Base-by-base conservation (phyloP, 148 eudicot species). In the Persicaria tinctoria region DNA sequence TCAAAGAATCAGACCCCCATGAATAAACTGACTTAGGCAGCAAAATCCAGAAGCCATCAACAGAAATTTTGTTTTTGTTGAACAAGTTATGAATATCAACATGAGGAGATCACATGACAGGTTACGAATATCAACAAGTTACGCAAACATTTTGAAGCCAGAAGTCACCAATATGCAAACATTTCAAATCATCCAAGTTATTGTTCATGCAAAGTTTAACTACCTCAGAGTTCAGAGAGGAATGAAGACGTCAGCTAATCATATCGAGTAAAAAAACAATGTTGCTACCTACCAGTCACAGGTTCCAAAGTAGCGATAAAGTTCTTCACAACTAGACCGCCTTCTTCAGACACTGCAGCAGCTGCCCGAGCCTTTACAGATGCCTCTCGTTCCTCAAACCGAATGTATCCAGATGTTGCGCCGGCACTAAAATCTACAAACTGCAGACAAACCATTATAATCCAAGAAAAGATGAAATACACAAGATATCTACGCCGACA, bases 291-390 rank as follows among this genome's bases (percentile, higher is more conserved):
- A 87, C 93, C 93, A 70, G 93, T 80, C 41, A 89, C 89, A 13
- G 89, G 91, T 60, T 89, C 89, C 79, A 89, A 79, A 54, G 74
- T 75, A 73, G 89, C 89, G 54, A 89, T 74, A 69, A 70, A 89
- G 76, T 89, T 87, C 72, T 85, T 83, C 78, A 88, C 83, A 49
- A 72, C 73, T 48, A 89, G 74, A 76, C 93, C 93, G 66, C 88
- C 91, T 62, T 84, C 89, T 73, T 87, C 91, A 13, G 93, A 74
- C 75, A 89, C 82, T 55, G 82, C 91, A 14, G 87, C 93, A 81
- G 87, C 88, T 77, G 93, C 89, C 50, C 91, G 85, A 71, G 89
- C 91, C 76, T 89, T 87, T 79, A 86, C 87, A 73, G 87, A 84
- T 49, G 80, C 88, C 23, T 71, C 83, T 71, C 85, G 80, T 73